These are phyloP conservation scores for Solanum raphanifolium DNA, from an alignment of 257 asterid species.

Conservation along the genomic window DNA sequence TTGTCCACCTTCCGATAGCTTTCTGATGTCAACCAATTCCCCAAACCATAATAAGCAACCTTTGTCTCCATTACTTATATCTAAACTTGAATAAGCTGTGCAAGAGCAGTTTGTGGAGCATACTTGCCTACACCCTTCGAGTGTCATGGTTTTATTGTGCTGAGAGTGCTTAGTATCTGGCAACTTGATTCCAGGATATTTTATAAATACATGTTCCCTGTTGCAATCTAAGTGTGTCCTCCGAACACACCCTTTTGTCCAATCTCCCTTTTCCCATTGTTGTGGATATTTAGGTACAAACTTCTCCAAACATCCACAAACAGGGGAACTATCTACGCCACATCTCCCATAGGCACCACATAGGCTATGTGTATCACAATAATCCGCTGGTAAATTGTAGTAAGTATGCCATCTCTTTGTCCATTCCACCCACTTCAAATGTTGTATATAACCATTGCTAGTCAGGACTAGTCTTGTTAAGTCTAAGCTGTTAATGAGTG, in stretches of 20 bases:
- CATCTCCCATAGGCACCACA: neutral
- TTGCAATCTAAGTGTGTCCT: neutral
- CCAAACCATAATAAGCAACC: slow-evolving; percentile 27
- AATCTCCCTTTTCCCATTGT: slow-evolving; percentile 2
- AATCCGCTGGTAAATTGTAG: neutral
- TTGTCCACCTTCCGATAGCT: slow-evolving; percentile 6
- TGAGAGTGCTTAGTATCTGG: slow-evolving; percentile 10
- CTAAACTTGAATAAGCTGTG: slow-evolving; percentile 16
- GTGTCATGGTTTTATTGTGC: slow-evolving; percentile 6
- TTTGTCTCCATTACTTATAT: neutral
- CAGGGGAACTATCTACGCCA: neutral
- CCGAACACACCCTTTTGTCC: neutral
- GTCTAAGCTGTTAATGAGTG: neutral
- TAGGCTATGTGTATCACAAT: neutral
- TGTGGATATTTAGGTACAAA: slow-evolving; percentile 6
- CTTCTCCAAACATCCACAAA: slow-evolving; percentile 9
- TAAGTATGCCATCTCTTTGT: neutral
- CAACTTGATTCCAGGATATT: slow-evolving; percentile 9
- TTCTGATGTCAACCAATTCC: slow-evolving; percentile 13
- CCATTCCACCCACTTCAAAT: neutral
- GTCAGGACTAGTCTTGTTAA: neutral
- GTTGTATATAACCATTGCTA: neutral
- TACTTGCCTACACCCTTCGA: slow-evolving; percentile 4
- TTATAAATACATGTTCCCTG: slow-evolving; percentile 1
- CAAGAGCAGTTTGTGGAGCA: slow-evolving; percentile 22